Evolutionary conservation across 2,329 filamentous ascomycete genomes (phyloP).

Genomic region (Diplodia sapinea): DNA sequence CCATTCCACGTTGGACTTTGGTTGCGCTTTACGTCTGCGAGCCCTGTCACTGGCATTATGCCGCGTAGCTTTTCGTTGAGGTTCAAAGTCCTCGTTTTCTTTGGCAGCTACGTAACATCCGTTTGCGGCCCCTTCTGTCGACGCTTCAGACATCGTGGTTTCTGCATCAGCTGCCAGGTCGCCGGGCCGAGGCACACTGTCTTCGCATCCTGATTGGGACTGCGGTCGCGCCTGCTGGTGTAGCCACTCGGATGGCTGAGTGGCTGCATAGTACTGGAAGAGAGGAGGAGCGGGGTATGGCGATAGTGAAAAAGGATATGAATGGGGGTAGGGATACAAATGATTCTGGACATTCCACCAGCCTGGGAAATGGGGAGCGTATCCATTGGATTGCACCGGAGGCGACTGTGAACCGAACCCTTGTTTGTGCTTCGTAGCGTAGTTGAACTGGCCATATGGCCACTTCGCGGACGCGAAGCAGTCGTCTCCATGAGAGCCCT

Average conservation of each 20-base stretch:
- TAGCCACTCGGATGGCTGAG: neutral
- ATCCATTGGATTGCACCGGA: neutral
- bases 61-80: too few relatives aligned
- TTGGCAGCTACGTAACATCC: neutral
- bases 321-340: neutral
- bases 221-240: neutral
- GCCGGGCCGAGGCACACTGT: neutral
- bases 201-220: neutral
- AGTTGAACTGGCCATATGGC: neutral
- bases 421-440: neutral
- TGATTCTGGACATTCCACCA: constrained; percentile 2
- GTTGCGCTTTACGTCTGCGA: neutral
- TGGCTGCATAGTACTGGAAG: constrained; percentile 13
- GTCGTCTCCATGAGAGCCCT: neutral
- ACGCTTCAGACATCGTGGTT: neutral
- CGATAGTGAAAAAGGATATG: neutral
- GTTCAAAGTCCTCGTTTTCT: neutral
- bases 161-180: neutral
- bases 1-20: neutral
- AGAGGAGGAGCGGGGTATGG: neutral
- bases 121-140: neutral
- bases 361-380: neutral
- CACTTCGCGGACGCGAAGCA: neutral
- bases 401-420: neutral
- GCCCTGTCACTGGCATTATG: neutral